phyloP scores from a whole-genome alignment of 306 rosid species.

The Cucurbita ficifolia region DNA sequence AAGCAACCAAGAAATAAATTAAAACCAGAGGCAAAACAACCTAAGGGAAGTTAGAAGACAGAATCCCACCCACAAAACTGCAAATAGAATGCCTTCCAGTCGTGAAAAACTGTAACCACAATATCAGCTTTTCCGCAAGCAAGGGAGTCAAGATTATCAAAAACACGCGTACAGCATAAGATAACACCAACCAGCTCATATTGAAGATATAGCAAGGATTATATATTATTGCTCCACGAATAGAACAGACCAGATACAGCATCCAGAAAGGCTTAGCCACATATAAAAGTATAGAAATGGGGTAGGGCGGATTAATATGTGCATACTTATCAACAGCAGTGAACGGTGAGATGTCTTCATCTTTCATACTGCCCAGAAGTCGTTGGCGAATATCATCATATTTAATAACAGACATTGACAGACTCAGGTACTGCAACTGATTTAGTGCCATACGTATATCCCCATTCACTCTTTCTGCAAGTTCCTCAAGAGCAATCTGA shows the following conservation, averaged over 20 bases:
- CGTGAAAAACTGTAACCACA: not conserved
- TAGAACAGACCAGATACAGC: not conserved
- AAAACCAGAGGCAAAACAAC: not conserved
- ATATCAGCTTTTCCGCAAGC: not conserved
- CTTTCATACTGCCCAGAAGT: conserved; percentile 55
- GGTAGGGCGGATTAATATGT: not conserved
- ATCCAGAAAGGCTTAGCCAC: not conserved
- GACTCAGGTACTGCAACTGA: conserved; percentile 88
- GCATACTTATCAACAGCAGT: conserved; percentile 91
- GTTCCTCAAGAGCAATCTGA: conserved; percentile 89
- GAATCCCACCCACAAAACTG: not conserved
- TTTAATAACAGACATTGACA: conserved; percentile 68
- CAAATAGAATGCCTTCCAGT: not conserved
- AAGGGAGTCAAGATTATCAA: not conserved
- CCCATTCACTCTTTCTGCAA: conserved; percentile 86
- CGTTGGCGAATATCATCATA: conserved; percentile 79
- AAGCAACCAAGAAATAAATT: not conserved
- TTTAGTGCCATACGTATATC: conserved; percentile 96
- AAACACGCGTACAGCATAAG: not conserved
- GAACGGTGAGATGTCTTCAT: conserved; percentile 93
- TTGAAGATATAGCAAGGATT: not conserved
- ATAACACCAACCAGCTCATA: not conserved
- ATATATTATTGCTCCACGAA: not conserved
- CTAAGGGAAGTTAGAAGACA: not conserved
- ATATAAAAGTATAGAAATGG: not conserved